Percentiles rank a stretch among this genome's conserved stretches.
phyloP scores from a whole-genome alignment of 1,284 basidiomycete genomes.

The Pyrrhoderma lamaoense region DNA sequence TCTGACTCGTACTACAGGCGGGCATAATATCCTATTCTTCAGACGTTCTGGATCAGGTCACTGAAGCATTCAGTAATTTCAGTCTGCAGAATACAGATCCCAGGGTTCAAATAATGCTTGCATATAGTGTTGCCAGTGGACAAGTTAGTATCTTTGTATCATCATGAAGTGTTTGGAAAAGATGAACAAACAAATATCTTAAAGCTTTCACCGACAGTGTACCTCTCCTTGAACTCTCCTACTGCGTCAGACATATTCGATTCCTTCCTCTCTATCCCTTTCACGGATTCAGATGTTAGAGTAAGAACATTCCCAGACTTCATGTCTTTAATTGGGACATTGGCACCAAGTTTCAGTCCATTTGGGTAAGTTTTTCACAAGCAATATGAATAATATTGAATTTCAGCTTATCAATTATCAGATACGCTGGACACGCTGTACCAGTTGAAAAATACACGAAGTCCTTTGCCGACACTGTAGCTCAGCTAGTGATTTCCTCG shows the following conservation, averaged over 20 bases:
- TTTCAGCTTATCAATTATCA: neutral
- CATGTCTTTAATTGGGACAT: constrained; percentile 3
- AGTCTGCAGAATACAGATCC: too few species aligned
- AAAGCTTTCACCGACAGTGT: too few species aligned
- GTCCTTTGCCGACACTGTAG: constrained; percentile 13
- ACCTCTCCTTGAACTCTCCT: too few species aligned
- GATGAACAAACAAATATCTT: neutral
- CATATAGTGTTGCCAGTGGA: too few species aligned
- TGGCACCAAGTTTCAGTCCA: constrained; percentile 3
- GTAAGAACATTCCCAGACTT: constrained; percentile 6
- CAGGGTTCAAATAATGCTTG: too few species aligned
- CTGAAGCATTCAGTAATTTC: too few species aligned
- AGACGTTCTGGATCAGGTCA: neutral
- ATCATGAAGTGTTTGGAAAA: too few species aligned
- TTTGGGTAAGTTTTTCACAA: constrained; percentile 7
- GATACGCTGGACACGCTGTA: constrained; percentile 8
- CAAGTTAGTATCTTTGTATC: too few species aligned
- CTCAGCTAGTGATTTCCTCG: neutral
- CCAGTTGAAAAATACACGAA: constrained; percentile 11
- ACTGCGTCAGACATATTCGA: constrained; percentile 6
- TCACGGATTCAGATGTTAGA: neutral
- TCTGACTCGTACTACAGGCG: neutral
- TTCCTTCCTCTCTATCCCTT: constrained; percentile 7
- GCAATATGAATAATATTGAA: neutral
- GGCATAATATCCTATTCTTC: too few species aligned